Conservation (phyloP, 176 grass and related monocot genomes). For the Avena sativa region DNA sequence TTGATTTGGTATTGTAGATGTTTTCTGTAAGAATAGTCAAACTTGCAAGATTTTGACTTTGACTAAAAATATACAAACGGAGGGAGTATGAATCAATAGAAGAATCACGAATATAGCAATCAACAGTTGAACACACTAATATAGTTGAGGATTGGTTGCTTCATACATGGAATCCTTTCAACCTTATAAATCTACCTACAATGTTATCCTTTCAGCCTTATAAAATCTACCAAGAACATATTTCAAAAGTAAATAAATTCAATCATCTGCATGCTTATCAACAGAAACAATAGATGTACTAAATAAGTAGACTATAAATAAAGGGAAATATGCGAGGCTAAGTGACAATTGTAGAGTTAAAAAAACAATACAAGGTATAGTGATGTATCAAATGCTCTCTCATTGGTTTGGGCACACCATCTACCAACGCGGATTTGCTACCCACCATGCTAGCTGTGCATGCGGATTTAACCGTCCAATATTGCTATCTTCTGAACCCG, state of each 20-base stretch:
- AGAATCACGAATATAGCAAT: neutral
- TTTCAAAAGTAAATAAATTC: neutral
- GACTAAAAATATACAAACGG: too few species aligned
- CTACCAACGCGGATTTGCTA: too few species aligned
- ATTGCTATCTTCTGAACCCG: too few species aligned
- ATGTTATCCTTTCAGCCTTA: neutral
- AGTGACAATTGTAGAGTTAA: neutral
- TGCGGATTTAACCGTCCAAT: too few species aligned
- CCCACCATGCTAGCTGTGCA: too few species aligned
- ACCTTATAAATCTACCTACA: constrained; percentile 32
- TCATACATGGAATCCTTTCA: neutral
- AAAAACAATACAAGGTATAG: neutral
- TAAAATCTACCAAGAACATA: neutral
- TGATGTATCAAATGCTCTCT: neutral
- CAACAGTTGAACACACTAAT: neutral
- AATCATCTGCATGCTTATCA: neutral
- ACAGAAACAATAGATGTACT: neutral
- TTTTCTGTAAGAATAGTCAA: too few species aligned
- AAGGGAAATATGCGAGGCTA: neutral
- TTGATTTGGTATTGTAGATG: too few species aligned
- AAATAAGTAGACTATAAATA: constrained; percentile 8
- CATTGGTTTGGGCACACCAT: neutral
- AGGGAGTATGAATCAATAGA: neutral
- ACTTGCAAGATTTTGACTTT: too few species aligned
- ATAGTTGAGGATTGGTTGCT: neutral